phyloP scores from a whole-genome alignment of 148 eudicot species.

The Camellia japonica region DNA sequence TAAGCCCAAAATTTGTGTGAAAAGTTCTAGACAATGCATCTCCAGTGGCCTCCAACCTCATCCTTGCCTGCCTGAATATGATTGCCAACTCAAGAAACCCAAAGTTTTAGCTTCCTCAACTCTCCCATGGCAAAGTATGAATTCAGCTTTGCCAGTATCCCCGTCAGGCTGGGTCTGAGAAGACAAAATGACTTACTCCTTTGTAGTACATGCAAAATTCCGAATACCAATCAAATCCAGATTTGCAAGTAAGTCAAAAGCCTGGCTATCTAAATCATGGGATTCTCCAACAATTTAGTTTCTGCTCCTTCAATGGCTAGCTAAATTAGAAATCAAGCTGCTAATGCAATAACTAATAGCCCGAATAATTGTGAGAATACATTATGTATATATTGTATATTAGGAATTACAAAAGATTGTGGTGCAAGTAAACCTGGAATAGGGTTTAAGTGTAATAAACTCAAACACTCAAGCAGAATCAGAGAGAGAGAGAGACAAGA shows the following conservation, averaged over 20 bases:
- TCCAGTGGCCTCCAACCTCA: neutral
- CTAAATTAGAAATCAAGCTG: neutral
- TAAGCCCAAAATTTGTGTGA: neutral
- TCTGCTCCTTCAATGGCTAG: neutral
- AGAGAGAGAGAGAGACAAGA: too few species aligned
- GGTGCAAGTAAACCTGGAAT: too few species aligned
- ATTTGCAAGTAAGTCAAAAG: neutral
- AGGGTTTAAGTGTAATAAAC: too few species aligned
- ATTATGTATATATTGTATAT: too few species aligned
- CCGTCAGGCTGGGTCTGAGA: neutral
- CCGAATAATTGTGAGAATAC: neutral
- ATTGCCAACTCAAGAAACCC: neutral
- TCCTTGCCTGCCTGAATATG: neutral
- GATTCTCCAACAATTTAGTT: neutral
- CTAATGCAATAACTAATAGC: neutral
- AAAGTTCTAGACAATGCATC: neutral
- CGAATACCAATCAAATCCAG: neutral
- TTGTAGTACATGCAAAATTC: neutral
- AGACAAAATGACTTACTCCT: neutral
- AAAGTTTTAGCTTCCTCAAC: neutral
- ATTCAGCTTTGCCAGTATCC: neutral
- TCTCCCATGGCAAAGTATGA: neutral
- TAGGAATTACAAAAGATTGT: too few species aligned
- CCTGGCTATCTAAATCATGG: neutral
- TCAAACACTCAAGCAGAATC: too few species aligned